phyloP scores from a whole-genome alignment of 768 basidiomycete genomes.

The Mycena haematopus region DNA sequence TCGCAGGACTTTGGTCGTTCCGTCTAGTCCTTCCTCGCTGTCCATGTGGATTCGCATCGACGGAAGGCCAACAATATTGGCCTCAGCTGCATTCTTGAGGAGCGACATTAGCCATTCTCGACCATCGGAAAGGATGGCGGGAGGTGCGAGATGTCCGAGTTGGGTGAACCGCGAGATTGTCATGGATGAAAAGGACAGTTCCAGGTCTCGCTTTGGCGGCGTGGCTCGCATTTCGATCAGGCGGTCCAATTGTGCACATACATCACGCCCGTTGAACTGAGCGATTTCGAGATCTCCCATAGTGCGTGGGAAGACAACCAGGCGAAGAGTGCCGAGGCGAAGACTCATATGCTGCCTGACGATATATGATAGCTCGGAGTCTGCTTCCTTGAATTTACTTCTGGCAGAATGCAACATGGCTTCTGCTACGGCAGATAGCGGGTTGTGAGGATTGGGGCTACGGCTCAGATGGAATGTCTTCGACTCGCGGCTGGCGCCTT shows the following conservation, averaged over 20 bases:
- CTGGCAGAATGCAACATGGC: slow-evolving; percentile 82
- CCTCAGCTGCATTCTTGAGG: slow-evolving; percentile 66
- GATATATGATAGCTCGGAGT: slow-evolving; percentile 60
- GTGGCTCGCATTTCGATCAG: slow-evolving; percentile 55
- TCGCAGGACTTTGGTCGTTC: slow-evolving; percentile 48
- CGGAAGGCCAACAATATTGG: slow-evolving; percentile 81
- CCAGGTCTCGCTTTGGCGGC: slow-evolving; percentile 67
- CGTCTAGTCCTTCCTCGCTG: slow-evolving; percentile 63
- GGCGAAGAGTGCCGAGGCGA: slow-evolving; percentile 63
- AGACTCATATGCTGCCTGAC: slow-evolving; percentile 81
- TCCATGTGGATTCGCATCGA: slow-evolving; percentile 84
- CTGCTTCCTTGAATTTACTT: slow-evolving; percentile 72
- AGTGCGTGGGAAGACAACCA: slow-evolving; percentile 80
- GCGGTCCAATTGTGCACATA: slow-evolving; percentile 75
- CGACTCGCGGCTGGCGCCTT: slow-evolving; percentile 82
- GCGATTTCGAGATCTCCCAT: slow-evolving; percentile 82
- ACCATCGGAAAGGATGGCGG: slow-evolving; percentile 44
- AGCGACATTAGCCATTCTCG: slow-evolving; percentile 66
- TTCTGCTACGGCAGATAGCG: slow-evolving; percentile 84
- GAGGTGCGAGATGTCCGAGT: slow-evolving; percentile 53
- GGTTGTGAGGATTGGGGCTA: slow-evolving; percentile 78
- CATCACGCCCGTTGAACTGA: slow-evolving; percentile 70
- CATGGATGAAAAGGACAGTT: slow-evolving; percentile 78
- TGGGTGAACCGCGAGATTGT: slow-evolving; percentile 77
- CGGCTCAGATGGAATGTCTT: slow-evolving; percentile 75